phyloP scores from a whole-genome alignment of 225 moss, liverwort and hornwort genomes.

The Marchantia polymorpha region DNA sequence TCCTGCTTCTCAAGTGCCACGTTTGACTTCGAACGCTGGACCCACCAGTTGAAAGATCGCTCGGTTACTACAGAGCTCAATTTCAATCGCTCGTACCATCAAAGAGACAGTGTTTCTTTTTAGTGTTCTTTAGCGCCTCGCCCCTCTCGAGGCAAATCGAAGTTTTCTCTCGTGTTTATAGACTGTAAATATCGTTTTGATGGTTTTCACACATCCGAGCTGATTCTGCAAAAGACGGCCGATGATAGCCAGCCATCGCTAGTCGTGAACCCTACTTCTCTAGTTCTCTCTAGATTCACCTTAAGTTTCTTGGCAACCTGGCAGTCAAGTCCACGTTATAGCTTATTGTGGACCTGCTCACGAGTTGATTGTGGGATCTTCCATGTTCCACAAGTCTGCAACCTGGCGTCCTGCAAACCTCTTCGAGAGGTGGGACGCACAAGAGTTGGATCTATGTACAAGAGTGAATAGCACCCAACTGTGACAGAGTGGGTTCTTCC shows the following conservation, averaged over 20 bases:
- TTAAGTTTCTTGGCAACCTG: not conserved
- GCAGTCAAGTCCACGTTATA: not conserved
- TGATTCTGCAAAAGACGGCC: not conserved
- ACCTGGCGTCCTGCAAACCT: slow-evolving; percentile 3
- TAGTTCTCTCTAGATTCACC: not conserved
- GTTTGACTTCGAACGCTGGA: slow-evolving; percentile 62
- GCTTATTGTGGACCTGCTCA: not conserved
- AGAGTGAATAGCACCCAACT: not conserved
- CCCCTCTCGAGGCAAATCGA: not conserved
- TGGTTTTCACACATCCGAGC: not conserved
- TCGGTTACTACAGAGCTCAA: not conserved
- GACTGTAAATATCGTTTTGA: too few relatives aligned
- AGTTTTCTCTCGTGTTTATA: not conserved
- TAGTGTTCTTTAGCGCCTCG: not conserved
- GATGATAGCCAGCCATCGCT: not conserved
- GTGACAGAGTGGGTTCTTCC: not conserved
- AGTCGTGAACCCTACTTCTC: not conserved
- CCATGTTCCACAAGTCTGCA: not conserved
- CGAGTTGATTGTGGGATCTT: slow-evolving; percentile 2
- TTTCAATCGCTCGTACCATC: not conserved
- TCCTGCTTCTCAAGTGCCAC: slow-evolving; percentile 56
- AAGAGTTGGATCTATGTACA: slow-evolving; percentile 15
- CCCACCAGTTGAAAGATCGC: slow-evolving; percentile 42
- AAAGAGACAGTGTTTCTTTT: not conserved
- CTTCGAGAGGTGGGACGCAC: not conserved